Evolutionary conservation across 2,329 filamentous ascomycete species (phyloP), one percentile per base, ranked within the genome.

Genomic region (Sclerotinia sclerotiorum): DNA sequence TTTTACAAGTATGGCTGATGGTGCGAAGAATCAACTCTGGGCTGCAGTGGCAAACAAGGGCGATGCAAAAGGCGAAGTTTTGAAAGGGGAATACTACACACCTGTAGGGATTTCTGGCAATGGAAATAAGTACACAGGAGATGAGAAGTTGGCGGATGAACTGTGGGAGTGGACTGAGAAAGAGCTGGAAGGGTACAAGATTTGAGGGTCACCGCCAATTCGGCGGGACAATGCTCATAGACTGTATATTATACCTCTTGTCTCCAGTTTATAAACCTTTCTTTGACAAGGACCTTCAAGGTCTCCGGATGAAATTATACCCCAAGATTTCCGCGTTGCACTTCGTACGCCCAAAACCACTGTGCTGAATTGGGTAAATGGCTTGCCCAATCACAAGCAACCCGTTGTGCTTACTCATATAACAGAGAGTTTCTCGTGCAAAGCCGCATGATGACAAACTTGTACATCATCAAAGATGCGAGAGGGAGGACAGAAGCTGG

Each of bases 21-120:
- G 81, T 0, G 78, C 74, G 4, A 76, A 73, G 69, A 82, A 80
- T 67, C 81, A 82, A 73, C 74, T 83, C 3, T 83, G 82, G 82
- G 79, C 79, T 17, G 78, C 68, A 13, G 67, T 54, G 15, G 64
- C 48, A 32, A 69, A 68, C 57, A 64, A n/a, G 32, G 72, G 79
- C 35, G 74, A 73, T 63, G 65, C 6, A 15, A 63, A 57, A 19
- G 67, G 70, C 3, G 66, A 68, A 46, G 56, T 70, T 11, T 49
- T 29, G n/a, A 77, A 72, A 46, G 80, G 79, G 5, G 76, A 75
- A 21, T 80, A 78, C 65, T 82, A 81, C 71, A 76, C 74, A 56
- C 80, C 79, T 1, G 71, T 82, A n/a, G 79, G 78, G 0, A 69
- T 78, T 4, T 69, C 75, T 64, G 75, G 74, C 5, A 68, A 70